These are phyloP conservation scores for Ceratocystiopsis minuta DNA, from an alignment of 2,329 filamentous ascomycete species.

Conservation along the genomic window DNA sequence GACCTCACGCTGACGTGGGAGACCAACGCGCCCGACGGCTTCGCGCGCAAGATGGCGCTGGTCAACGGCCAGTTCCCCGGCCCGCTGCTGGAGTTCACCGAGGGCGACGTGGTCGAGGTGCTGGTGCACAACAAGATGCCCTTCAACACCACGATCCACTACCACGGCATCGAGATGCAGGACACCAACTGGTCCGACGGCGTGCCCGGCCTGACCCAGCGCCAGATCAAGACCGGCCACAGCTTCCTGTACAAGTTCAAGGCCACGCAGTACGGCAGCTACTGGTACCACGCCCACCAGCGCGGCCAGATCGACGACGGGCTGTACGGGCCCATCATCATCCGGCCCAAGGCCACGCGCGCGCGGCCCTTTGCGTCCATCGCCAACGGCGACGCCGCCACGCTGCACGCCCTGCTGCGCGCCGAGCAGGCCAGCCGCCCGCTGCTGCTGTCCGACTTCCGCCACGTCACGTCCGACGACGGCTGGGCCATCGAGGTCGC, in stretches of 20 bases:
- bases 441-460: slow-evolving; percentile 37
- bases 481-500: slow-evolving; percentile 19
- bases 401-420: slow-evolving; percentile 24
- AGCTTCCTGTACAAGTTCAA: slow-evolving; percentile 35
- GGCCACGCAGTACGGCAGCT: slow-evolving; percentile 38
- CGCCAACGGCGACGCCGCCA: slow-evolving; percentile 17
- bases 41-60: slow-evolving; percentile 25
- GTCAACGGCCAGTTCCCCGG: slow-evolving; percentile 46
- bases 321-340: slow-evolving; percentile 35
- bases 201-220: slow-evolving; percentile 37
- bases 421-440: slow-evolving; percentile 30
- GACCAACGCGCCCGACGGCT: slow-evolving; percentile 24
- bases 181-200: slow-evolving; percentile 43
- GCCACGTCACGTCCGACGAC: slow-evolving; percentile 28
- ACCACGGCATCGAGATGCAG: slow-evolving; percentile 32
- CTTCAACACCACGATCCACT: slow-evolving; percentile 30
- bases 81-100: slow-evolving; percentile 33
- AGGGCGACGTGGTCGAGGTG: slow-evolving; percentile 31
- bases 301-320: slow-evolving; percentile 41
- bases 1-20: slow-evolving; percentile 20
- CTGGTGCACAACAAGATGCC: slow-evolving; percentile 27
- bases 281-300: slow-evolving; percentile 44
- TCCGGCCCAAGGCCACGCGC: slow-evolving; percentile 19
- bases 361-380: slow-evolving; percentile 32
- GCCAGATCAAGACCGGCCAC: slow-evolving; percentile 27